Evolutionary conservation across 208 protist genomes (phyloP).

Genomic region (Acanthamoeba triangularis): DNA sequence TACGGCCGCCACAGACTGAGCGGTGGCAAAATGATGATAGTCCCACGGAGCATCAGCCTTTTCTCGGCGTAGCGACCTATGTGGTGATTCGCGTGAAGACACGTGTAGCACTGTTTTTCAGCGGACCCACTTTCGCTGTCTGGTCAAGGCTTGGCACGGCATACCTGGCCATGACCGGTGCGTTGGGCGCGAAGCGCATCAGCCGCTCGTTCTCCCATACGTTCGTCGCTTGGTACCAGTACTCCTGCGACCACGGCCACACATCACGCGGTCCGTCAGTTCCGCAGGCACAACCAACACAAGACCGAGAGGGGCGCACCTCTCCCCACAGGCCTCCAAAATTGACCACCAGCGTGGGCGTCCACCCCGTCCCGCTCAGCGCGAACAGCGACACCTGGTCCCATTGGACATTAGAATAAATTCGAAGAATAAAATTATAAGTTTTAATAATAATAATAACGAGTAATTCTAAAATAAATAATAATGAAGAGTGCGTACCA

Average conservation of each 20-base stretch:
- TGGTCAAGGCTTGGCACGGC: neutral
- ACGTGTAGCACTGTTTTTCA: too few relatives aligned
- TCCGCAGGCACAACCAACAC: neutral
- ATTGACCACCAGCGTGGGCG: conserved; percentile 48
- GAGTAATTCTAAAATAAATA: neutral
- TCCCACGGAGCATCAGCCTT: neutral
- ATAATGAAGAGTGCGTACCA: neutral
- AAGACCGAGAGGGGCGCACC: too few relatives aligned
- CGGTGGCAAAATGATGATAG: conserved; percentile 25
- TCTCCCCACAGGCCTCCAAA: neutral
- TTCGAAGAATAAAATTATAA: neutral
- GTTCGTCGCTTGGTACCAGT: conserved; percentile 46
- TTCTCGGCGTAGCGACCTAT: neutral
- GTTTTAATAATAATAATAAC: too few relatives aligned
- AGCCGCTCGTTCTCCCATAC: conserved; percentile 9
- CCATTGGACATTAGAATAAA: neutral
- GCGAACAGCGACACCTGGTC: neutral
- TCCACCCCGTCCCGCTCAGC: neutral
- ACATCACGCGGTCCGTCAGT: neutral
- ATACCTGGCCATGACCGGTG: neutral
- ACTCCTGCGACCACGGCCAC: neutral
- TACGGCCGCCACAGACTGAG: neutral
- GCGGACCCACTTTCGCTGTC: too few relatives aligned
- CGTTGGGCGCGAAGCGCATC: conserved; percentile 9
- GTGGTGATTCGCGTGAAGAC: neutral